Percentiles rank a stretch among this genome's conserved stretches.
Conservation (phyloP, 768 basidiomycete species). For the Cystofilobasidium bisporidii region DNA sequence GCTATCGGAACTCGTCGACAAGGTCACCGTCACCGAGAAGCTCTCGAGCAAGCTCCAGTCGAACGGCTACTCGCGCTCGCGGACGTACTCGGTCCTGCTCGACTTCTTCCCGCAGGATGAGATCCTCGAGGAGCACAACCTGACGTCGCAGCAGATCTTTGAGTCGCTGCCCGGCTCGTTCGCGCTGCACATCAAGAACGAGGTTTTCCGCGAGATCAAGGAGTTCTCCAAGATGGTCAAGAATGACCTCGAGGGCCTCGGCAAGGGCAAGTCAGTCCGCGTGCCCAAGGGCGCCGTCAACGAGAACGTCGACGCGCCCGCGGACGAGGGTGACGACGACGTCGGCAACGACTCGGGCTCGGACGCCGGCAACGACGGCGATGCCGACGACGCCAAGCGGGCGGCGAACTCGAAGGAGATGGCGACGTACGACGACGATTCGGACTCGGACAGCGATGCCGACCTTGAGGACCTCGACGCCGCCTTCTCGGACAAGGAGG, state of each 20-base stretch:
- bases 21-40: constrained; percentile 68
- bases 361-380: constrained; percentile 33
- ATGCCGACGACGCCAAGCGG: constrained; percentile 33
- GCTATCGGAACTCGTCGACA: constrained; percentile 78
- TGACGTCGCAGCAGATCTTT: constrained; percentile 62
- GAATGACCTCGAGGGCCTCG: constrained; percentile 52
- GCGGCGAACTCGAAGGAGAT: constrained; percentile 23
- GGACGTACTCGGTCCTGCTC: constrained; percentile 69
- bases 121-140: constrained; percentile 71
- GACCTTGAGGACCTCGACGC: constrained; percentile 27
- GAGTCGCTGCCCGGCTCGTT: constrained; percentile 62
- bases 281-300: constrained; percentile 42
- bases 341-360: constrained; percentile 47
- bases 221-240: constrained; percentile 68
- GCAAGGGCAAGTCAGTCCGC: constrained; percentile 57
- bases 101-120: constrained; percentile 78
- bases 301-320: constrained; percentile 40
- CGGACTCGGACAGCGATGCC: constrained; percentile 44
- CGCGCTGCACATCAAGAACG: constrained; percentile 69
- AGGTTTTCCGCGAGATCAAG: constrained; percentile 77
- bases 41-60: constrained; percentile 49
- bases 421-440: constrained; percentile 32
- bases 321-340: constrained; percentile 66
- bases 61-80: constrained; percentile 55
- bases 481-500: constrained; percentile 31